Conservation (phyloP, 495 filamentous ascomycete species). For the Tuber calosporum region DNA sequence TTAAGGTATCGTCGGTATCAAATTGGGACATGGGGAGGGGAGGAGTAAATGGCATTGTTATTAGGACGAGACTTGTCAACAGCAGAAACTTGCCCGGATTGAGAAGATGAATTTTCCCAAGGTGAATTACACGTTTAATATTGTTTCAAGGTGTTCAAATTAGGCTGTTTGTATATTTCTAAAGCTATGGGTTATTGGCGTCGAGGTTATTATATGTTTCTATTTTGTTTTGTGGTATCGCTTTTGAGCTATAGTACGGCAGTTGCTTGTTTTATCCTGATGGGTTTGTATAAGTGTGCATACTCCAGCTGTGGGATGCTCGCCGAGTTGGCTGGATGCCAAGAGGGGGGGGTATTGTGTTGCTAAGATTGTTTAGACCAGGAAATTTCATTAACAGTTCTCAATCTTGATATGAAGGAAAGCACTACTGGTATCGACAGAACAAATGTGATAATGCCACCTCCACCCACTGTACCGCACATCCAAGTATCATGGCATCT, state of each 20-base stretch:
- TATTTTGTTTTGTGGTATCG: neutral
- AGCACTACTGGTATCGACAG: neutral
- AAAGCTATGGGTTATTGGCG: neutral
- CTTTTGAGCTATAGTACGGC: neutral
- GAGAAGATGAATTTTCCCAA: neutral
- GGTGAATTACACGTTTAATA: neutral
- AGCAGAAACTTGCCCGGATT: neutral
- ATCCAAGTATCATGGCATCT: neutral
- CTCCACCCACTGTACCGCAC: neutral
- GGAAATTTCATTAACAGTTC: neutral
- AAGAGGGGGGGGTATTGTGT: neutral
- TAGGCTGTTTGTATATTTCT: constrained; percentile 1
- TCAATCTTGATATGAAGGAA: neutral
- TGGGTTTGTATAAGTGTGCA: neutral
- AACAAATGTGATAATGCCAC: neutral
- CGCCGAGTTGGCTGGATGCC: neutral
- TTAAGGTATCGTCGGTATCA: constrained; percentile 7
- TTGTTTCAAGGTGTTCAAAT: neutral
- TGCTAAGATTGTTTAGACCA: neutral
- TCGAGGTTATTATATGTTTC: neutral
- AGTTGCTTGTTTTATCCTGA: neutral
- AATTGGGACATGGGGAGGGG: neutral
- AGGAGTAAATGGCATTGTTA: neutral
- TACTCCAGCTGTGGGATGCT: neutral
- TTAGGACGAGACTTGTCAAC: neutral